phyloP scores from a whole-genome alignment of 164 flowering plant genomes.

The Macadamia tetraphylla region DNA sequence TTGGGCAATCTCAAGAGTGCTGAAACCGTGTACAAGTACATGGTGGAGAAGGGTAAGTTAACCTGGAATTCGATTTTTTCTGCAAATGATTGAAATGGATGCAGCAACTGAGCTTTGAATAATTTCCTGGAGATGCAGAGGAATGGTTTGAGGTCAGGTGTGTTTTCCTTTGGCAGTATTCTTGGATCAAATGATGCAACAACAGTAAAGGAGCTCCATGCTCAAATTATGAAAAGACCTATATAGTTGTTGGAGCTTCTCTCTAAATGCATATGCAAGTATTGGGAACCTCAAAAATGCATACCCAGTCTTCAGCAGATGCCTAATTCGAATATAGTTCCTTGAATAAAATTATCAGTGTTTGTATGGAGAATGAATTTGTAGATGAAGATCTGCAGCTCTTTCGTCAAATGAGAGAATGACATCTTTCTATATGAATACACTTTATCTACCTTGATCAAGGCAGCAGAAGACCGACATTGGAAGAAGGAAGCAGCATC shows the following conservation, averaged over 20 bases:
- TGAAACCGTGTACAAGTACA: slow-evolving; percentile 8
- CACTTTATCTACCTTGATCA: slow-evolving; percentile 15
- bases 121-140: slow-evolving; percentile 12
- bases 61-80: slow-evolving; percentile 17
- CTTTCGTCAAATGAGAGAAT: slow-evolving; percentile 14
- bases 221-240: slow-evolving; percentile 13
- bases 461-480: slow-evolving; percentile 6
- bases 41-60: slow-evolving; percentile 9
- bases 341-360: slow-evolving; percentile 17
- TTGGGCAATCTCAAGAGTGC: background rate
- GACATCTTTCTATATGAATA: slow-evolving; percentile 13
- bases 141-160: slow-evolving; percentile 11
- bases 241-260: slow-evolving; percentile 18
- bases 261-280: slow-evolving; percentile 14
- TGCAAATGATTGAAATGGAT: slow-evolving; percentile 19
- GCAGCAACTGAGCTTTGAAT: slow-evolving; percentile 3
- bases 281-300: slow-evolving; percentile 8
- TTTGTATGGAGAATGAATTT: slow-evolving; percentile 5
- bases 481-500: slow-evolving; percentile 19
- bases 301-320: slow-evolving; percentile 9
- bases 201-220: slow-evolving; percentile 17
- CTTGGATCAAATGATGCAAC: slow-evolving; percentile 4
- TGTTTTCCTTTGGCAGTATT: slow-evolving; percentile 13
- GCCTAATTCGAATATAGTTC: slow-evolving; percentile 11
- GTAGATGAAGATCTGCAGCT: slow-evolving; percentile 11